Conservation (phyloP, 2,329 filamentous ascomycete species). For the Davidsoniella virescens region DNA sequence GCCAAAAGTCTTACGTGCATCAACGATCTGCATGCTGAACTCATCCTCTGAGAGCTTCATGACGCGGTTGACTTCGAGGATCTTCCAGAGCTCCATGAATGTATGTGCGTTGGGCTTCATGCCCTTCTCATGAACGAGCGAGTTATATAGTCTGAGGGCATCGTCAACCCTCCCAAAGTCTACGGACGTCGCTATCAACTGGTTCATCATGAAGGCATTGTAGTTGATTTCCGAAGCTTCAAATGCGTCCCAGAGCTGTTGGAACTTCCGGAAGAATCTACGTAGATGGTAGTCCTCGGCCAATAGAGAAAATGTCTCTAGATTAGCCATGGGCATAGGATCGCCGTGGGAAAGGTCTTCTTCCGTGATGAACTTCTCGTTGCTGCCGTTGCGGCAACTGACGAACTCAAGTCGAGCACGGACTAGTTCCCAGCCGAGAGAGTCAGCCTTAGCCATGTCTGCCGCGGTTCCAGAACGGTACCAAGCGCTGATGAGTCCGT, state of each 20-base stretch:
- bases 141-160: slow-evolving; percentile 39
- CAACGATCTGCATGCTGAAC: slow-evolving; percentile 19
- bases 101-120: slow-evolving; percentile 50
- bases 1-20: slow-evolving; percentile 28
- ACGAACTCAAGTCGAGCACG: slow-evolving; percentile 48
- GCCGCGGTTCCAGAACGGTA: slow-evolving; percentile 43
- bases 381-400: slow-evolving; percentile 24
- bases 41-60: slow-evolving; percentile 20
- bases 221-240: slow-evolving; percentile 46
- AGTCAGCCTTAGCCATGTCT: slow-evolving; percentile 45
- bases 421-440: slow-evolving; percentile 63
- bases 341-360: slow-evolving; percentile 4
- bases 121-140: slow-evolving; percentile 32
- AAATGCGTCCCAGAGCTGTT: slow-evolving; percentile 46
- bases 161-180: slow-evolving; percentile 38
- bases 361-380: background rate
- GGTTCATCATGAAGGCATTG: slow-evolving; percentile 65
- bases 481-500: slow-evolving; percentile 68
- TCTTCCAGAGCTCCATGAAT: slow-evolving; percentile 51
- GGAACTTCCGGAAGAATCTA: slow-evolving; percentile 38
- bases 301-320: slow-evolving; percentile 65
- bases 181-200: slow-evolving; percentile 52
- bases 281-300: slow-evolving; percentile 55
- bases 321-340: slow-evolving; percentile 41
- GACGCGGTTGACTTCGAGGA: slow-evolving; percentile 34